Conservation (phyloP, 2,329 filamentous ascomycete species). For the Colletotrichum costaricense region DNA sequence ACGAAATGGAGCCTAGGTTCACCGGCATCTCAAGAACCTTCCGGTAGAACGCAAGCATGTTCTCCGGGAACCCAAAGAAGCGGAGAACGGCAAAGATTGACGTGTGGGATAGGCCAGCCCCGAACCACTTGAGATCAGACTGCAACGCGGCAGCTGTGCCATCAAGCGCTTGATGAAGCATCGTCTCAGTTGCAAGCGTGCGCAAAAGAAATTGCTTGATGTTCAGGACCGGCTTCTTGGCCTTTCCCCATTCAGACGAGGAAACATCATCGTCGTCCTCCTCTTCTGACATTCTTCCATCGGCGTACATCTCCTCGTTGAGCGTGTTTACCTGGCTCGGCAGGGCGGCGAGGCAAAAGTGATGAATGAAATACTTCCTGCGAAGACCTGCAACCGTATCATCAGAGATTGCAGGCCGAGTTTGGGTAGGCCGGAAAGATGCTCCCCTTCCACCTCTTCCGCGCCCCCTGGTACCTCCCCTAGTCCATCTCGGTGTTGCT, state of each 20-base stretch:
- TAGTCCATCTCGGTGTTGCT: not conserved
- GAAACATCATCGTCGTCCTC: not conserved
- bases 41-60: slow-evolving; percentile 69
- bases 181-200: slow-evolving; percentile 58
- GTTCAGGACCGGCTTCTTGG: slow-evolving; percentile 44
- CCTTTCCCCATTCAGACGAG: slow-evolving; percentile 13
- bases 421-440: not conserved
- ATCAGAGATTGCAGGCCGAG: not conserved
- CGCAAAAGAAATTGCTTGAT: slow-evolving; percentile 62
- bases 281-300: slow-evolving; percentile 18
- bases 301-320: not conserved
- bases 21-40: slow-evolving; percentile 70
- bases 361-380: not conserved
- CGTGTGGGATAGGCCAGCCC: slow-evolving; percentile 61
- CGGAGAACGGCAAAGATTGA: slow-evolving; percentile 67
- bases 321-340: not conserved
- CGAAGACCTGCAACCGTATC: not conserved
- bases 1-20: slow-evolving; percentile 52
- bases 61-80: slow-evolving; percentile 67
- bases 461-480: too few species aligned
- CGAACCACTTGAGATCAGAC: slow-evolving; percentile 58
- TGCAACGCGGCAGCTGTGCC: slow-evolving; percentile 59
- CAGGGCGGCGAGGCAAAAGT: not conserved
- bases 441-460: not conserved
- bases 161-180: slow-evolving; percentile 56